These are phyloP conservation scores for Colletotrichum cuscutae DNA, from an alignment of 2,329 filamentous ascomycete genomes.

Conservation along the genomic window DNA sequence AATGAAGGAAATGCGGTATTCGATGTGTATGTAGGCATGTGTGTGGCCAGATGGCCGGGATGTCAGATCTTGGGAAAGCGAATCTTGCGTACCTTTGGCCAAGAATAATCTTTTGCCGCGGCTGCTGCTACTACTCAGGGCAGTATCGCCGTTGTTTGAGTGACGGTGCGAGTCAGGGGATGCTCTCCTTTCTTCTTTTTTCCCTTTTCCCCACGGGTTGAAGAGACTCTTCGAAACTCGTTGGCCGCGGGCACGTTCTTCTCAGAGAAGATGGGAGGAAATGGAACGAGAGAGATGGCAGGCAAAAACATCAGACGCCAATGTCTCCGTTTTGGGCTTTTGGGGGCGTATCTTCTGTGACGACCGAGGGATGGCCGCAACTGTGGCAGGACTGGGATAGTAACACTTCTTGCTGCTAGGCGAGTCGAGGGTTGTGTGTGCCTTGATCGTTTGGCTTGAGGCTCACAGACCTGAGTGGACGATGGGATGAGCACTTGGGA, in stretches of 20 bases:
- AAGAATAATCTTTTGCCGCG: background rate
- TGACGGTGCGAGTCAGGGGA: background rate
- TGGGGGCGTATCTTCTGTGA: background rate
- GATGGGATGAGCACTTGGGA: background rate
- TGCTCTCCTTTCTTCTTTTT: background rate
- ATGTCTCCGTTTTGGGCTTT: background rate
- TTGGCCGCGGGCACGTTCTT: background rate
- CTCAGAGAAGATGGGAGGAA: background rate
- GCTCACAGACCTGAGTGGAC: background rate
- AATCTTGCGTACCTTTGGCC: conserved; percentile 4
- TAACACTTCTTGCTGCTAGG: background rate
- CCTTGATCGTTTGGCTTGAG: background rate
- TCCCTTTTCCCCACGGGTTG: background rate
- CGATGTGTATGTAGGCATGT: background rate
- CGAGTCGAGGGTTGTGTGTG: conserved; percentile 8
- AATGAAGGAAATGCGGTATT: background rate
- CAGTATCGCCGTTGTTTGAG: background rate
- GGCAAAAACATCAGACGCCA: conserved; percentile 28
- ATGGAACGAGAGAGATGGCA: background rate
- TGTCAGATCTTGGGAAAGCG: conserved; percentile 17
- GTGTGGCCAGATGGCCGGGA: background rate
- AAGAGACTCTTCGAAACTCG: background rate
- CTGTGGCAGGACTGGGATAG: background rate
- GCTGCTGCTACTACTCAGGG: background rate
- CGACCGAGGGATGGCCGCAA: conserved; percentile 3